Percentiles rank a stretch among this genome's conserved stretches.
Evolutionary conservation across 306 rosid species (phyloP).

Genomic region (Lablab purpureus): DNA sequence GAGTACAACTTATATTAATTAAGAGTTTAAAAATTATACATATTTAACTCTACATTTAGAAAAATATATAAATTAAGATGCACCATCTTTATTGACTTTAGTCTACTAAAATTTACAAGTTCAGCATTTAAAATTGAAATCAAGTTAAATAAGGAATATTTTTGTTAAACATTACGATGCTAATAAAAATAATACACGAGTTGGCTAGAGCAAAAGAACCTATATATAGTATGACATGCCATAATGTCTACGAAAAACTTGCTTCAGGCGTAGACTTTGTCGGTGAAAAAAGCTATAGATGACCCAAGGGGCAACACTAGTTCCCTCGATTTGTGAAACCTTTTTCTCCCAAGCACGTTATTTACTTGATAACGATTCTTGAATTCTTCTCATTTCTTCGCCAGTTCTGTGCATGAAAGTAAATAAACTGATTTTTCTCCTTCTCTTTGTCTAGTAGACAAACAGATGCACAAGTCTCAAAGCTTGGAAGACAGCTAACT

Average conservation of each 20-base stretch:
- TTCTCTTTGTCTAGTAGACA: slow-evolving; percentile 2
- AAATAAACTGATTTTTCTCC: slow-evolving; percentile 5
- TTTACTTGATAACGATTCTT: not conserved
- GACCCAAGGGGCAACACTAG: not conserved
- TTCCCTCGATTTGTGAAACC: not conserved
- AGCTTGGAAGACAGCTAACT: not conserved
- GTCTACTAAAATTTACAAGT: too few relatives aligned
- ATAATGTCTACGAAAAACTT: not conserved
- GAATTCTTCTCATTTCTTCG: not conserved
- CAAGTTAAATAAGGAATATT: not conserved
- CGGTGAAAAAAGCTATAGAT: not conserved
- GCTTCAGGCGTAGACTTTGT: not conserved
- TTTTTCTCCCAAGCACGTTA: not conserved
- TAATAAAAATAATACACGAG: not conserved
- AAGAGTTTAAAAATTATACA: too few relatives aligned
- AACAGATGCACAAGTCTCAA: not conserved
- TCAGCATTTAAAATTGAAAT: not conserved
- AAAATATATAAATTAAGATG: too few relatives aligned
- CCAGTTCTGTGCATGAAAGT: not conserved
- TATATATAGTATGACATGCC: not conserved
- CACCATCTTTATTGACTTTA: too few relatives aligned
- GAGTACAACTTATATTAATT: too few relatives aligned
- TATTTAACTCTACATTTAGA: too few relatives aligned
- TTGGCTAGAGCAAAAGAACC: not conserved
- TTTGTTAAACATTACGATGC: not conserved